Base-by-base conservation (phyloP, 202 grass and related monocot genomes). In the Panicum virgatum region DNA sequence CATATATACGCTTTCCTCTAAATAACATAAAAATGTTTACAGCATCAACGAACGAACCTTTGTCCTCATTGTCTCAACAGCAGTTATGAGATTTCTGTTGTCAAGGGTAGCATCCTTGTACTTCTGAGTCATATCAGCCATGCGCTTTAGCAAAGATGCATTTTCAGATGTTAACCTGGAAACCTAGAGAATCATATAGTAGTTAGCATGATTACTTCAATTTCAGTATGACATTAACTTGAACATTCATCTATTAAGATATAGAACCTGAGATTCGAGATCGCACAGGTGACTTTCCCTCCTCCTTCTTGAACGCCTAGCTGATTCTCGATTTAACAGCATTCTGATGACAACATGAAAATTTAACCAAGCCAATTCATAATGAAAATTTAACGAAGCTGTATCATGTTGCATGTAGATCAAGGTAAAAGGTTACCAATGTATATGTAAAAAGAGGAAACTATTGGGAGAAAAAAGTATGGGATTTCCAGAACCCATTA, bases 271-370 rank as follows among this genome's bases (percentile, higher is more conserved):
- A 77, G 89, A 71, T 77, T 97, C 91, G 69, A 94, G 69, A 14
- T 97, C 89, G 12, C 62, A 78, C 25, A 92, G 46, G 78, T 97
- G 91, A 40, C 83, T 83, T 89, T 97, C 91, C 82, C 92, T 94
- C 66, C 91, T 94, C 61, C 82, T 90, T 73, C 94, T 89, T 52
- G 94, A 97, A 34, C 91, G 92, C 66, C 91, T 90, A 75, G 89
- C 94, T 45, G 94, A 97, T 84, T 97, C 91, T 59, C 91, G 91
- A 57, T 97, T 97, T 72, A 89, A 97, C 54, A 97, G 60, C 91
- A 92, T 94, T 83, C 94, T 94, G 79, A 39, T 50, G 20, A 81
- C 42, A 74, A 52, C 10, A 73, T 77, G 48, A 50, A 76, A 52
- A 53, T 56, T 56, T 39, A 12, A 70, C 62, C 23, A 14, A 62